Evolutionary conservation across 495 filamentous ascomycete species (phyloP), one percentile per base, ranked within the genome.

Genomic region (Entonaema liquescens): DNA sequence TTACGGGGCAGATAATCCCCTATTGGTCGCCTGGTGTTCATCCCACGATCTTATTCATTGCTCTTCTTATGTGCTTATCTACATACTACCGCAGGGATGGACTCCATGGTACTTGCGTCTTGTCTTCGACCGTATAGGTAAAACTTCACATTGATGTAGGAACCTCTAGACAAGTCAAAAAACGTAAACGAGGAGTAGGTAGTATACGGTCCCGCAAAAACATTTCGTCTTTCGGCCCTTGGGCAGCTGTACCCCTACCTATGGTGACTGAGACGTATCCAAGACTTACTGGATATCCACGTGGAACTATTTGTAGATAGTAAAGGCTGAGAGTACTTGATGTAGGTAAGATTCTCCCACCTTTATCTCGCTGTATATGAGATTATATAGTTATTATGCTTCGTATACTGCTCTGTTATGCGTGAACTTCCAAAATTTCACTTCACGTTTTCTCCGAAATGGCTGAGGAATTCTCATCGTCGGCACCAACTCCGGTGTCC

Each of bases 401-500:
- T 28, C 26, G 11, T 53, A 23, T 50, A 21, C 21, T 1, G 15
- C 19, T 1, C 33, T 44, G 28, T n/a, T n/a, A n/a, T n/a, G 8
- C 36, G 38, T 17, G n/a, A 21, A 4, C 36, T 40, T 49, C n/a
- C 28, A 21, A 38, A 44, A 17, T 35, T 8, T 33, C 9, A 33
- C 53, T 13, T 35, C 52, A 29, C 3, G 42, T 31, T 26, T 21
- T 6, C 29, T 29, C 56, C 53, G n/a, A 36, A 36, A 74, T 64
- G 71, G n/a, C 47, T 47, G 59, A 62, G 3, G 64, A 68, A 2
- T 17, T 36, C 54, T 42, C 59, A 29, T 53, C 57, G 12, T 49
- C 72, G 28, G 33, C 57, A 15, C 42, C 53, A 25, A 54, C 61
- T 13, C 55, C 61, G 40, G 31, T 35, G n/a, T n/a, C 59, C 19